Percentiles rank a stretch among this genome's conserved stretches.
These are phyloP conservation scores for Suhomyces yuchorum DNA, from an alignment of 1,139 yeast species.

Conservation along the genomic window DNA sequence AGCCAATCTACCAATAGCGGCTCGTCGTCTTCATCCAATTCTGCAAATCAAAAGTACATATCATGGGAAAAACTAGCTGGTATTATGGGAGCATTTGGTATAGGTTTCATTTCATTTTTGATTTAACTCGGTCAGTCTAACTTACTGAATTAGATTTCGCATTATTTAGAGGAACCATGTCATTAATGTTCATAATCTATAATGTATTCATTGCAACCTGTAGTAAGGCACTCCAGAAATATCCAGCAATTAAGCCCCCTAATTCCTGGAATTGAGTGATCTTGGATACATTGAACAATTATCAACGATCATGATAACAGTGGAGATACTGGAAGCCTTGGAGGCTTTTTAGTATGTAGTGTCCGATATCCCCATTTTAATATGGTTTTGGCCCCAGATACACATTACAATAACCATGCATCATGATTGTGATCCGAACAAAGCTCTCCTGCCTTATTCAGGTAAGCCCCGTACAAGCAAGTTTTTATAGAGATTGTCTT, in stretches of 20 bases:
- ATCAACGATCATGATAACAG: not conserved
- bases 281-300: not conserved
- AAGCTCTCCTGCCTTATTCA: not conserved
- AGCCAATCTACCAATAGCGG: conserved; percentile 4
- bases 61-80: conserved; percentile 16
- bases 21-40: conserved; percentile 10
- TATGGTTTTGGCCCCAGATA: not conserved
- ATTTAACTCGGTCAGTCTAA: conserved; percentile 10
- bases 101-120: conserved; percentile 27
- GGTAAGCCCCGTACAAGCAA: not conserved
- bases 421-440: not conserved
- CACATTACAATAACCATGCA: not conserved
- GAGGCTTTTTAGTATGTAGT: not conserved
- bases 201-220: not conserved
- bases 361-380: not conserved
- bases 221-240: not conserved
- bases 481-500: not conserved
- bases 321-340: not conserved
- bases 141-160: not conserved
- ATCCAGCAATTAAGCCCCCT: too few species aligned
- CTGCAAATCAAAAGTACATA: conserved; percentile 12
- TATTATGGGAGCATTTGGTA: conserved; percentile 21
- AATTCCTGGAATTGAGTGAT: not conserved
- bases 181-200: not conserved
- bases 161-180: not conserved